Evolutionary conservation across 2,329 filamentous ascomycete species (phyloP).

Genomic region (Neopestalotiopsis rosae): DNA sequence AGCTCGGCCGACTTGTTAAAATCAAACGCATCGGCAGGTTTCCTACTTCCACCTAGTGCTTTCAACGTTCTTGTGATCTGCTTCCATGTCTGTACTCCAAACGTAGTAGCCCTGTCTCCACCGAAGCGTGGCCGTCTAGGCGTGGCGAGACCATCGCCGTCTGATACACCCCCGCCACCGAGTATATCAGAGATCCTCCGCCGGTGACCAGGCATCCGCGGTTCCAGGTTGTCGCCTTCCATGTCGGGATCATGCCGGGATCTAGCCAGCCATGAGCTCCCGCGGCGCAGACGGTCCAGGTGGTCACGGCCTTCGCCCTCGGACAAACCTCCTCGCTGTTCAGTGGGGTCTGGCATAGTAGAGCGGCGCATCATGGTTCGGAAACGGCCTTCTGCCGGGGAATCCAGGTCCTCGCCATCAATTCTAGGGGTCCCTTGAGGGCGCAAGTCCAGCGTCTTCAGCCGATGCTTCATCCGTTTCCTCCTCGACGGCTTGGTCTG

Average conservation of each 20-base stretch:
- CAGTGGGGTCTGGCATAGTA: slow-evolving; percentile 66
- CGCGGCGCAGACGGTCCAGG: slow-evolving; percentile 55
- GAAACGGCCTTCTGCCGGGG: slow-evolving; percentile 50
- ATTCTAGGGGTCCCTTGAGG: slow-evolving; percentile 69
- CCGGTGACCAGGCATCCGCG: slow-evolving; percentile 65
- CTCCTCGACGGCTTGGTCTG: slow-evolving; percentile 63
- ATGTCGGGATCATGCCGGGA: slow-evolving; percentile 55
- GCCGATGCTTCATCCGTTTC: slow-evolving; percentile 63
- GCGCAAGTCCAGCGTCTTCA: slow-evolving; percentile 57
- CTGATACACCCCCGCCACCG: slow-evolving; percentile 67
- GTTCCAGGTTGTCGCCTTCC: slow-evolving; percentile 57
- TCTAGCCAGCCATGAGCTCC: slow-evolving; percentile 63
- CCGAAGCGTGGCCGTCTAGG: slow-evolving; percentile 63
- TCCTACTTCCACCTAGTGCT: slow-evolving; percentile 73
- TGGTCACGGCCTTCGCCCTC: slow-evolving; percentile 77
- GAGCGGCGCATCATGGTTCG: slow-evolving; percentile 66
- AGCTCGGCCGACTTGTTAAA: slow-evolving; percentile 95
- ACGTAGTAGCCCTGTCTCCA: slow-evolving; percentile 72
- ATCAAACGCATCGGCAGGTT: slow-evolving; percentile 81
- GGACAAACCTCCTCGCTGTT: slow-evolving; percentile 69
- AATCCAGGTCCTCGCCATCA: slow-evolving; percentile 45
- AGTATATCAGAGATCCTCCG: slow-evolving; percentile 69
- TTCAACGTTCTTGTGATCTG: slow-evolving; percentile 91
- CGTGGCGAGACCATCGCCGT: slow-evolving; percentile 61
- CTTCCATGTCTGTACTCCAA: slow-evolving; percentile 85